Conservation (phyloP, 2,329 filamentous ascomycete species). For the Aspergillus alliaceus region DNA sequence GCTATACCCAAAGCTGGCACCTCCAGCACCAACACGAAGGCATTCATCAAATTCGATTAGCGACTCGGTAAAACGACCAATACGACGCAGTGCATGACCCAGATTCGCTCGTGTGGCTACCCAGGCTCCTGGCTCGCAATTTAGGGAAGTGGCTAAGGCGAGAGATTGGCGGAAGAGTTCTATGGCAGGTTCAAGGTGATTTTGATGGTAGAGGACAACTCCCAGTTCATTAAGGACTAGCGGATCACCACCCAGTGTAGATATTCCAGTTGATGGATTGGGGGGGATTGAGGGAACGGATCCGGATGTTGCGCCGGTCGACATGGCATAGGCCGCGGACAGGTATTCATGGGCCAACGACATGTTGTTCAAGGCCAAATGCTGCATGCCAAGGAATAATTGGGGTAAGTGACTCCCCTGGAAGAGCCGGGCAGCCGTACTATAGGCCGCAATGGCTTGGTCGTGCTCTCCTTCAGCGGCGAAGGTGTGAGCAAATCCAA, state of each 20-base stretch:
- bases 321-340: conserved; percentile 74
- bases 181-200: conserved; percentile 72
- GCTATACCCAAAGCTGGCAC: conserved; percentile 74
- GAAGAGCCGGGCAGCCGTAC: conserved; percentile 88
- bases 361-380: conserved; percentile 94
- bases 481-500: conserved; percentile 97
- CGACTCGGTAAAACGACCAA: conserved; percentile 68
- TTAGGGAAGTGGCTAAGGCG: conserved; percentile 73
- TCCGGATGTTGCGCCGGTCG: conserved; percentile 39
- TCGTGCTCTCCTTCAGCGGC: conserved; percentile 97
- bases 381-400: conserved; percentile 97
- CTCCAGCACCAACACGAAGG: conserved; percentile 71
- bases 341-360: conserved; percentile 91
- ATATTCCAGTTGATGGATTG: conserved; percentile 21
- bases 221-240: conserved; percentile 93
- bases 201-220: conserved; percentile 92
- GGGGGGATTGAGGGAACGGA: conserved; percentile 26
- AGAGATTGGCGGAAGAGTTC: conserved; percentile 77
- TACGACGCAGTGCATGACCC: conserved; percentile 78
- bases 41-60: conserved; percentile 84
- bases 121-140: conserved; percentile 79
- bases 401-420: conserved; percentile 96
- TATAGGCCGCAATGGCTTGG: conserved; percentile 96
- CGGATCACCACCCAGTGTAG: conserved; percentile 61
- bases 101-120: conserved; percentile 83